A percentile compares a stretch with the other conserved stretches of the same genome.
These are phyloP conservation scores for Cercospora brassicicola DNA, from an alignment of 2,329 filamentous ascomycete genomes.

Conservation along the genomic window DNA sequence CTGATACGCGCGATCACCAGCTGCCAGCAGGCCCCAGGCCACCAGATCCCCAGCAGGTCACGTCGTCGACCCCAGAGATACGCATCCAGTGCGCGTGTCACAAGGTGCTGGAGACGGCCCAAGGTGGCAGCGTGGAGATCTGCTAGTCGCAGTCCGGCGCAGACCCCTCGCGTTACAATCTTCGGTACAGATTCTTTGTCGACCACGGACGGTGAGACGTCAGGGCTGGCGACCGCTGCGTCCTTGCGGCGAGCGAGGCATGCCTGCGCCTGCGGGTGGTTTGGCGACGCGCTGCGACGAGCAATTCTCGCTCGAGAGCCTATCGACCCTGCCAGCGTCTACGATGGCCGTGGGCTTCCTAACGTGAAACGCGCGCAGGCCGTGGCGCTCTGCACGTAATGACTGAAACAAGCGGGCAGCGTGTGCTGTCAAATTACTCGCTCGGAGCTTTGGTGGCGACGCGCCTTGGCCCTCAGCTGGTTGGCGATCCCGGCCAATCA, in stretches of 20 bases:
- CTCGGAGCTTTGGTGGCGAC: conserved; percentile 7
- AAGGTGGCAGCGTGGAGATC: conserved; percentile 17
- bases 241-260: conserved; percentile 6
- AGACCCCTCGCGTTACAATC: conserved; percentile 16
- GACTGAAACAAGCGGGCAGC: conserved; percentile 17
- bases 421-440: conserved; percentile 6
- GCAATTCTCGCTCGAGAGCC: conserved; percentile 3
- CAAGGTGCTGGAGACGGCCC: conserved; percentile 11
- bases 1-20: conserved; percentile 3
- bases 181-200: conserved; percentile 21
- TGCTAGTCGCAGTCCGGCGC: conserved; percentile 17
- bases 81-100: conserved; percentile 16
- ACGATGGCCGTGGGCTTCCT: conserved; percentile 17
- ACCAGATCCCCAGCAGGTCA: neutral
- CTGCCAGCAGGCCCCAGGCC: neutral
- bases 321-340: conserved; percentile 24
- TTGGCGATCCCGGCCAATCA: conserved; percentile 20
- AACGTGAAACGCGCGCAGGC: conserved; percentile 8
- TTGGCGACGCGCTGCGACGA: conserved; percentile 15
- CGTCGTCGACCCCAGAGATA: neutral
- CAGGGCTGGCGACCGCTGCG: conserved; percentile 1
- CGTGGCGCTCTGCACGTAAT: conserved; percentile 17
- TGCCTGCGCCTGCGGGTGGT: neutral
- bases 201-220: conserved; percentile 5
- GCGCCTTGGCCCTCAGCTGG: conserved; percentile 21